A percentile compares a stretch with the other conserved stretches of the same genome.
phyloP scores from a whole-genome alignment of 352 stramenopile genomes.

The Globisporangium cylindrosporum region DNA sequence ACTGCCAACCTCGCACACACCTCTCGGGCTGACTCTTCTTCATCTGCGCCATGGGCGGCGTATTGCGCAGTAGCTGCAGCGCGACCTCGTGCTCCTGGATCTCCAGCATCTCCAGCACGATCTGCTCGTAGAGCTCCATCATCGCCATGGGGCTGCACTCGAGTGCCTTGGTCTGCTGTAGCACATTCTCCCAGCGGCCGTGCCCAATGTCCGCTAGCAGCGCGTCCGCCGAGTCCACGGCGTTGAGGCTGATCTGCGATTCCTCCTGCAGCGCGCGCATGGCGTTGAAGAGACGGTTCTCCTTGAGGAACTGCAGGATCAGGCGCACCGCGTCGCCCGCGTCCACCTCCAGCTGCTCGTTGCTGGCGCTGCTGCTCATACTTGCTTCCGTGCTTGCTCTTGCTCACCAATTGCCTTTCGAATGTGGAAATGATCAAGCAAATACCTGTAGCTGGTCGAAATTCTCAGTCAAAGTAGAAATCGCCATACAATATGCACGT shows the following conservation, averaged over 20 bases:
- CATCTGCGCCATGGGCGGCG: slow-evolving; percentile 46
- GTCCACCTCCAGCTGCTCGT: slow-evolving; percentile 53
- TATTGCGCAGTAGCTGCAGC: slow-evolving; percentile 48
- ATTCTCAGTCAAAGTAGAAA: neutral
- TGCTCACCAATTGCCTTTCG: slow-evolving; percentile 1
- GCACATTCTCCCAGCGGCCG: slow-evolving; percentile 88
- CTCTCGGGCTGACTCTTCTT: slow-evolving; percentile 49
- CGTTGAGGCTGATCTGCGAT: slow-evolving; percentile 82
- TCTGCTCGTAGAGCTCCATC: slow-evolving; percentile 88
- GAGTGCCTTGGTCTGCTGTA: slow-evolving; percentile 82
- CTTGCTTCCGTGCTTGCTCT: slow-evolving; percentile 3
- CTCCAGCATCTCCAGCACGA: slow-evolving; percentile 88
- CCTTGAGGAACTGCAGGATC: slow-evolving; percentile 91
- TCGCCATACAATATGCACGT: neutral
- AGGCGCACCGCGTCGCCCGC: slow-evolving; percentile 83
- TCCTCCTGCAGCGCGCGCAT: slow-evolving; percentile 88
- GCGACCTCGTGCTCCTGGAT: slow-evolving; percentile 79
- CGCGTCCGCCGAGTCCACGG: slow-evolving; percentile 83
- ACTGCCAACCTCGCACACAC: slow-evolving; percentile 19
- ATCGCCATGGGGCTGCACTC: slow-evolving; percentile 67
- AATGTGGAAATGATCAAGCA: neutral
- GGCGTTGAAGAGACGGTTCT: slow-evolving; percentile 84
- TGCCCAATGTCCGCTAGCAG: slow-evolving; percentile 74
- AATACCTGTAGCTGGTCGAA: neutral
- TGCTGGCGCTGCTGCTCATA: slow-evolving; percentile 7